phyloP scores from a whole-genome alignment of 768 basidiomycete species.

The Pisolithus microcarpus region DNA sequence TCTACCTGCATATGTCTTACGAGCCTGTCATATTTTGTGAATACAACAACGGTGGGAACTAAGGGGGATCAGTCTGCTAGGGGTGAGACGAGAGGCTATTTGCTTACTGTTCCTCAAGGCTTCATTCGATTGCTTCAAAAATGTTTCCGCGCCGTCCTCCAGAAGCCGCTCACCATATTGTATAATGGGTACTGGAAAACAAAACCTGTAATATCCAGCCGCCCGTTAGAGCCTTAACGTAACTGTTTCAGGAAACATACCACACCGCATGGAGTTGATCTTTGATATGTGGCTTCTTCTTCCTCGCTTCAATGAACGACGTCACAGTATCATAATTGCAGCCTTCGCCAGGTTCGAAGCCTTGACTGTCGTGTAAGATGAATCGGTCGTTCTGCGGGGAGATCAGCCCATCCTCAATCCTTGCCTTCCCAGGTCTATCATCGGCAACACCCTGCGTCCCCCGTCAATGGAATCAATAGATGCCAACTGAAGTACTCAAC shows the following conservation, averaged over 20 bases:
- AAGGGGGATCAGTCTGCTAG: no score
- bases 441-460: not conserved
- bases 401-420: constrained; percentile 6
- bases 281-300: not conserved
- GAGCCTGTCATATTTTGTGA: constrained; percentile 5
- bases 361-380: constrained; percentile 13
- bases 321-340: constrained; percentile 4
- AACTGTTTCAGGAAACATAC: not conserved
- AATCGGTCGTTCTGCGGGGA: constrained; percentile 6
- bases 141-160: not conserved
- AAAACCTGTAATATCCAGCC: not conserved
- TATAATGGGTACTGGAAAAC: constrained; percentile 1
- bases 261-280: constrained; percentile 11
- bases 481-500: not conserved
- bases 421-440: not conserved
- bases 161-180: not conserved
- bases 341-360: constrained; percentile 10
- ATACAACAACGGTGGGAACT: constrained; percentile 2
- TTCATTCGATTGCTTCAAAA: not conserved
- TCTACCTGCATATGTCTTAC: not conserved
- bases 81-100: not conserved
- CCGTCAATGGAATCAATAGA: not conserved
- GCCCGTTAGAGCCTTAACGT: not conserved
- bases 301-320: constrained; percentile 5
- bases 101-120: constrained; percentile 1